Evolutionary conservation across 495 filamentous ascomycete species (phyloP), one percentile per base, ranked within the genome.

Genomic region (Penicillium paxilli): DNA sequence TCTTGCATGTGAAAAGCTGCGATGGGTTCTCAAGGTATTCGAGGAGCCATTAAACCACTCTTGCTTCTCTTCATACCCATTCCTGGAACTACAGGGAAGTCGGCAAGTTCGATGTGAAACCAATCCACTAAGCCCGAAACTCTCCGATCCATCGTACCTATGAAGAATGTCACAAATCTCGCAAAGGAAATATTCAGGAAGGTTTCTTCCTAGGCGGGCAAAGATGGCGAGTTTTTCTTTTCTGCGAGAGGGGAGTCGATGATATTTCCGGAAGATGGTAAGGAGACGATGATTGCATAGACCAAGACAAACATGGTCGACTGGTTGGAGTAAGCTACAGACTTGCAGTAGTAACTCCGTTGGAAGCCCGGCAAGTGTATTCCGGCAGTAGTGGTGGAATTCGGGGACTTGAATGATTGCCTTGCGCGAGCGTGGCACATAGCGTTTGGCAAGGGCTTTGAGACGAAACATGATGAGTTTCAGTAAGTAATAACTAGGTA

Each of bases 281-380:
- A 30, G 32, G 33, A 51, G 33, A 28, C 33, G 20, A 26, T n/a
- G 33, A 23, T 51, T 42, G 35, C 48, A 28, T 17, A 51, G 35
- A n/a, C 32, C 20, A 42, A 51, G 14, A 14, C 48, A 51, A 30
- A 28, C 9, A 4, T n/a, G 20, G 28, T 51, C 35, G 33, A 30
- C 33, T 20, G 22, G n/a, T 16, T 20, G 35, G n/a, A 42, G 48
- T 8, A 40, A 42, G 3, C 20, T 35, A n/a, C 3, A 26, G 24
- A 51, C 42, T 23, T 5, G 38, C 5, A 21, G 22, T 42, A 51
- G 26, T 28, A 51, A 24, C 21, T 51, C 37, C 7, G 16, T 1
- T 2, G 49, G 37, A 28, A 44, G 37, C 10, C 49, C 25, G n/a
- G 49, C 22, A 5, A 51, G 49, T 32, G 20, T 51, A 37, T 17